Conservation (phyloP, 1,139 yeast species). For the Meyerozyma smithsonii region DNA sequence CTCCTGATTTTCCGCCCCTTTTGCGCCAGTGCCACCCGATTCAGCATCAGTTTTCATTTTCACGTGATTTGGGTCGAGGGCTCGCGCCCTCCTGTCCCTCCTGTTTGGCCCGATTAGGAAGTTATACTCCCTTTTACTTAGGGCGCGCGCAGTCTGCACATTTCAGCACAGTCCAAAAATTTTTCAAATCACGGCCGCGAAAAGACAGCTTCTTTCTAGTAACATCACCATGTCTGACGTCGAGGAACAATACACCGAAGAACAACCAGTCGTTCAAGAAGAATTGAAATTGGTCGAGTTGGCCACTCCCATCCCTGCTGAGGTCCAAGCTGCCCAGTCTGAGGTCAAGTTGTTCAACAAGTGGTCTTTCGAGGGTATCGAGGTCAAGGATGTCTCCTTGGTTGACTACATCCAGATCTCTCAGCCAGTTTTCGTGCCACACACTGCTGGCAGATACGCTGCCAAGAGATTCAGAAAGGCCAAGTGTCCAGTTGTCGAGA, state of each 20-base stretch:
- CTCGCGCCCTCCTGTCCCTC: constrained; percentile 5
- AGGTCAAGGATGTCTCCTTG: constrained; percentile 95
- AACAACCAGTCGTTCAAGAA: constrained; percentile 67
- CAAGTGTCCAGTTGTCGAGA: constrained; percentile 98
- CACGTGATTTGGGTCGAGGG: constrained; percentile 13
- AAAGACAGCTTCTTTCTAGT: constrained; percentile 7
- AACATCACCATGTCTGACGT: constrained; percentile 18
- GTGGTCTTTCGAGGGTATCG: constrained; percentile 98
- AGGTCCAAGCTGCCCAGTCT: constrained; percentile 91
- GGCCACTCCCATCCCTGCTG: constrained; percentile 96
- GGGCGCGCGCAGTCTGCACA: constrained; percentile 1
- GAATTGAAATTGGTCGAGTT: constrained; percentile 77
- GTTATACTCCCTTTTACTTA: constrained; percentile 11
- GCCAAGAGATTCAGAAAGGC: constrained; percentile 99
- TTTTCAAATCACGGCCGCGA: constrained; percentile 8
- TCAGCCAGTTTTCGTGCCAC: constrained; percentile 96
- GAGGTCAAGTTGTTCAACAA: constrained; percentile 99
- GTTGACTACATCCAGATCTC: constrained; percentile 98
- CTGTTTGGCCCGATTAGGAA: constrained; percentile 10
- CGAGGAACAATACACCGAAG: constrained; percentile 45
- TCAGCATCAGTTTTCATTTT: background rate
- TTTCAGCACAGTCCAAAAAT: constrained; percentile 6
- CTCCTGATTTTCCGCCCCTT: no score
- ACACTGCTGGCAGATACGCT: constrained; percentile 99
- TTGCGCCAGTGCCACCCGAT: background rate